Base-by-base conservation (phyloP, 495 filamentous ascomycete species). In the Aspergillus wentii region DNA sequence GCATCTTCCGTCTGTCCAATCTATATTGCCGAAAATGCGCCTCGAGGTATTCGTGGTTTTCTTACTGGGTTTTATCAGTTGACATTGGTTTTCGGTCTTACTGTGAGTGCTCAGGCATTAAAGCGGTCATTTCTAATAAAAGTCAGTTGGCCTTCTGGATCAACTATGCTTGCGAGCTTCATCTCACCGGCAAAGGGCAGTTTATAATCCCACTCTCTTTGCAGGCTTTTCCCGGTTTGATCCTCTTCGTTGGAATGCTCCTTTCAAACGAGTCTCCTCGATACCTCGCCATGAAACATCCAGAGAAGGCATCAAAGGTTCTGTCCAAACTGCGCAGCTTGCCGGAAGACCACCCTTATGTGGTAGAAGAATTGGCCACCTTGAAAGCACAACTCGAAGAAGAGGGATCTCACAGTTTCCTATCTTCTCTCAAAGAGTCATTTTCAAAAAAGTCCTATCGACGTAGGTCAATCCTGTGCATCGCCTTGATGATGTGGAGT, bases 21-120 rank as follows among this genome's bases (percentile, higher is more conserved):
- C 5, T 32, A 32, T 32, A 32, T 32, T 13, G 30, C 30, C 4
- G 30, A 32, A 17, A 32, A 32, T 17, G 30, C 30, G 19, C 13
- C 13, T 9, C 30, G 30, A 15, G 30, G 30, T 8, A 32, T 32
- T 10, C 30, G 30, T 16, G 30, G 30, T 14, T 17, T 32, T 17
- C 15, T 32, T 8, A 32, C 30, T 6, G 30, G 30, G 19, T 32
- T 32, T 10, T 32, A 32, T 17, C 30, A 32, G 13, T 16, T 32
- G 13, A 32, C 11, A 5, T 11, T 17, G 3, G 30, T 32, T 9
- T 32, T 32, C 11, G 30, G 30, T 10, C 30, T 32, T 4, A 17
- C 30, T 8, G 30, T 7, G n/a, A 10, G 30, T 17, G 5, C 19
- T 5, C 11, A 3, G 7, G 6, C 30, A 7, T 16, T 8, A 32